Evolutionary conservation across 257 asterid species (phyloP).

Genomic region (Solanum chiquidenum): DNA sequence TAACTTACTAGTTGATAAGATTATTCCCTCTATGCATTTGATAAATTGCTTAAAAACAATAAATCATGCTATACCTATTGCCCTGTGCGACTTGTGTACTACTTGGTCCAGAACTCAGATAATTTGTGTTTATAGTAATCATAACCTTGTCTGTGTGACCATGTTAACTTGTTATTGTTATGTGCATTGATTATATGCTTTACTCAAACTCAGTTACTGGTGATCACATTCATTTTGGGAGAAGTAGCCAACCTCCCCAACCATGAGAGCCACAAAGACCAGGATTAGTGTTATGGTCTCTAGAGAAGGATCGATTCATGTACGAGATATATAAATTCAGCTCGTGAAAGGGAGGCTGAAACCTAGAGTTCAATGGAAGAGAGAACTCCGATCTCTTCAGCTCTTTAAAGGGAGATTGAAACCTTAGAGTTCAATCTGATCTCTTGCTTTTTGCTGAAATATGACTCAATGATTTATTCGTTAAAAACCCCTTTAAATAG

Average conservation of each 20-base stretch:
- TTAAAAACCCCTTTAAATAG: background rate
- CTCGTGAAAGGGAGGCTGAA: background rate
- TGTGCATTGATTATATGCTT: background rate
- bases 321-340: background rate
- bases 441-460: background rate
- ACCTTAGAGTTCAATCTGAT: background rate
- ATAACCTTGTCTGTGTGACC: background rate
- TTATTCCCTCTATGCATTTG: background rate
- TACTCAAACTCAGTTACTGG: background rate
- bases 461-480: background rate
- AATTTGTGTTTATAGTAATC: background rate
- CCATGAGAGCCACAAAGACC: background rate
- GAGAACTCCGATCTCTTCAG: background rate
- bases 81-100: background rate
- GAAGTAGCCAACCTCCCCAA: background rate
- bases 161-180: background rate
- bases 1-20: background rate
- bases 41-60: background rate
- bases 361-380: background rate
- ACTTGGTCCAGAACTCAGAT: background rate
- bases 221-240: background rate
- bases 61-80: background rate
- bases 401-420: background rate
- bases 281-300: background rate
- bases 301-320: background rate